Evolutionary conservation across 768 basidiomycete genomes (phyloP).

Genomic region (Rhizopogon vulgaris): DNA sequence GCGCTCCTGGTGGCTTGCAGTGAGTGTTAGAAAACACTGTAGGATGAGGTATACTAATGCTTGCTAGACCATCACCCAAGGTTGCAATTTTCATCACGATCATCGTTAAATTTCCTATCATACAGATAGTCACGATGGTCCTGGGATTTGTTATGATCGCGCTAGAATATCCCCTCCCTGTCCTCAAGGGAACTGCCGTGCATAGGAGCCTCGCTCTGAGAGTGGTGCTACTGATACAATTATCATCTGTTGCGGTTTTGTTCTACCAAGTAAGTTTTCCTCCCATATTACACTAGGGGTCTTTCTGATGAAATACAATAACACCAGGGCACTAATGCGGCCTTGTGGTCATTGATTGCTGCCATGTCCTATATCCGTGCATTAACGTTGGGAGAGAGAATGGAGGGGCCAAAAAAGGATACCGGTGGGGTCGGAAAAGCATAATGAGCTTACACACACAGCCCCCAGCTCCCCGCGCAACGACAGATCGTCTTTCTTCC

Average conservation of each 20-base stretch:
- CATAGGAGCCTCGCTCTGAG: slow-evolving; percentile 62
- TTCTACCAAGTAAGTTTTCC: slow-evolving; percentile 66
- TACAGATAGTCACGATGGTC: slow-evolving; percentile 64
- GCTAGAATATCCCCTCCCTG: slow-evolving; percentile 68
- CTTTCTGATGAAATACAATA: neutral
- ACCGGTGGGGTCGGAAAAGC: slow-evolving; percentile 52
- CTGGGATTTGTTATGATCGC: slow-evolving; percentile 53
- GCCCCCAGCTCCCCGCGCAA: too few species aligned
- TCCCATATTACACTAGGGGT: neutral
- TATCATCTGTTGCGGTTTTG: slow-evolving; percentile 55
- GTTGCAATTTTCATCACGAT: slow-evolving; percentile 60
- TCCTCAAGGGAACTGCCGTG: slow-evolving; percentile 45
- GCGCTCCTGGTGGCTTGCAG: slow-evolving; percentile 77
- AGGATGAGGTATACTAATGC: neutral
- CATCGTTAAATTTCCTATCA: slow-evolving; percentile 71
- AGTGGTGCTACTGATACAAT: slow-evolving; percentile 57
- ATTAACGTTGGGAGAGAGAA: slow-evolving; percentile 58
- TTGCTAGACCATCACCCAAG: slow-evolving; percentile 49
- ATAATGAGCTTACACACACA: slow-evolving; percentile 26
- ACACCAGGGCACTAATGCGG: slow-evolving; percentile 76
- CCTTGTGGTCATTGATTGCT: slow-evolving; percentile 75
- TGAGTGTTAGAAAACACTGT: slow-evolving; percentile 30
- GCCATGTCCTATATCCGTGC: slow-evolving; percentile 63
- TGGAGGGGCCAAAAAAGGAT: slow-evolving; percentile 60
- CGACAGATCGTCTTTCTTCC: too few species aligned